Evolutionary conservation across 345 rosid species (phyloP).

Genomic region (Reutealis trisperma): DNA sequence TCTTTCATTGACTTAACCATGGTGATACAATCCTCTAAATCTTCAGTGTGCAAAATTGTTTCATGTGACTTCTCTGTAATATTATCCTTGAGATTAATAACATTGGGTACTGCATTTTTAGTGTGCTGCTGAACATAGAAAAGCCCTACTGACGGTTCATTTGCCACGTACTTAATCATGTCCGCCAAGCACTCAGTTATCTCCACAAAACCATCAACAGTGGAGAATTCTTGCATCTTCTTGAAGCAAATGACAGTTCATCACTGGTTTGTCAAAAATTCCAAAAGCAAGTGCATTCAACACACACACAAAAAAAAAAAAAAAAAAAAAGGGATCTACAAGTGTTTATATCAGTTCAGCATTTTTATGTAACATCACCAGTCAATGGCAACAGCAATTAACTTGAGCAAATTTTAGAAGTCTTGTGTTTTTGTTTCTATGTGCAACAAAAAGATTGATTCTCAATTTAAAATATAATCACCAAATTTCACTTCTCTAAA

Average conservation of each 20-base stretch:
- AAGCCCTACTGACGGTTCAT: slow-evolving; percentile 93
- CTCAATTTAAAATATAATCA: neutral
- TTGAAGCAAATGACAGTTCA: slow-evolving; percentile 46
- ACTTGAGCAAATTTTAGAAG: neutral
- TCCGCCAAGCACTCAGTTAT: slow-evolving; percentile 81
- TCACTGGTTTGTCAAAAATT: slow-evolving; percentile 40
- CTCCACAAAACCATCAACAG: slow-evolving; percentile 88
- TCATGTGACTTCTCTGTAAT: slow-evolving; percentile 57
- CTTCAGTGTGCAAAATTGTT: slow-evolving; percentile 71
- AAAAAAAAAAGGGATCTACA: neutral
- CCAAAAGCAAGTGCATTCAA: slow-evolving; percentile 19
- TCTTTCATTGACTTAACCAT: slow-evolving; percentile 80
- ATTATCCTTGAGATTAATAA: slow-evolving; percentile 53
- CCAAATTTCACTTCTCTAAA: neutral
- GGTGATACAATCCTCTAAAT: slow-evolving; percentile 72
- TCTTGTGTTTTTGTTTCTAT: neutral
- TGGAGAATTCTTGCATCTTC: slow-evolving; percentile 94
- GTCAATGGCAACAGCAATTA: neutral
- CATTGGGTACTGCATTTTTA: slow-evolving; percentile 72
- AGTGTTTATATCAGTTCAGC: neutral
- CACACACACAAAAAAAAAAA: slow-evolving; percentile 12
- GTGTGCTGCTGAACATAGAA: slow-evolving; percentile 85
- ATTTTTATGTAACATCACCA: neutral
- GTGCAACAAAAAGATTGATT: neutral
- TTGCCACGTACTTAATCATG: slow-evolving; percentile 89